A percentile compares a stretch with the other conserved stretches of the same genome.
Evolutionary conservation across 371 early-diverging fungal genomes (phyloP).

Genomic region (Mucor lusitanicus): DNA sequence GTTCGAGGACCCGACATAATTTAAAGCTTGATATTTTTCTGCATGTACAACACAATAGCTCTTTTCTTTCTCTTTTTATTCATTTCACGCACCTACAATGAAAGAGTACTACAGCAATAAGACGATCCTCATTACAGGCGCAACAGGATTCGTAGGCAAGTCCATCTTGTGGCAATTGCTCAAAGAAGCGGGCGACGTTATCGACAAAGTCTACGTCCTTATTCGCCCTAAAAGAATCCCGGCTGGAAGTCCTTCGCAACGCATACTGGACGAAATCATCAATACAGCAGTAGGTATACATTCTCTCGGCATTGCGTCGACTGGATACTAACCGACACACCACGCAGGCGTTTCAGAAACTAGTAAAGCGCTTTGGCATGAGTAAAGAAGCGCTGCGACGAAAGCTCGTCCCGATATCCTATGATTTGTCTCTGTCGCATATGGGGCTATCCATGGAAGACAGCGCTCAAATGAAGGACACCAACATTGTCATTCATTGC

Average conservation of each 20-base stretch:
- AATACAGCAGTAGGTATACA: slow-evolving; percentile 20
- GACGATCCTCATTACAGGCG: slow-evolving; percentile 51
- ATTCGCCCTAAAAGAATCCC: slow-evolving; percentile 30
- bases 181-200: slow-evolving; percentile 13
- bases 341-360: slow-evolving; percentile 21
- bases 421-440: slow-evolving; percentile 46
- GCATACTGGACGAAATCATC: slow-evolving; percentile 27
- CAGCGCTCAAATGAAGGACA: slow-evolving; percentile 35
- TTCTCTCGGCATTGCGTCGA: not conserved
- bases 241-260: slow-evolving; percentile 27
- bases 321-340: not conserved
- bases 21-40: not conserved
- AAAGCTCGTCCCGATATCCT: slow-evolving; percentile 49
- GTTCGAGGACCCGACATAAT: not conserved
- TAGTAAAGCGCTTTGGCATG: slow-evolving; percentile 7
- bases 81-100: not conserved
- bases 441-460: slow-evolving; percentile 50
- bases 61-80: not conserved
- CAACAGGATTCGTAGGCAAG: slow-evolving; percentile 60
- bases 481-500: slow-evolving; percentile 51
- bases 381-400: slow-evolving; percentile 12
- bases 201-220: slow-evolving; percentile 31
- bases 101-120: slow-evolving; percentile 25
- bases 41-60: not conserved
- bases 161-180: slow-evolving; percentile 51